These are phyloP conservation scores for Taphrina deformans DNA, from an alignment of 1,139 yeast genomes.

Conservation along the genomic window DNA sequence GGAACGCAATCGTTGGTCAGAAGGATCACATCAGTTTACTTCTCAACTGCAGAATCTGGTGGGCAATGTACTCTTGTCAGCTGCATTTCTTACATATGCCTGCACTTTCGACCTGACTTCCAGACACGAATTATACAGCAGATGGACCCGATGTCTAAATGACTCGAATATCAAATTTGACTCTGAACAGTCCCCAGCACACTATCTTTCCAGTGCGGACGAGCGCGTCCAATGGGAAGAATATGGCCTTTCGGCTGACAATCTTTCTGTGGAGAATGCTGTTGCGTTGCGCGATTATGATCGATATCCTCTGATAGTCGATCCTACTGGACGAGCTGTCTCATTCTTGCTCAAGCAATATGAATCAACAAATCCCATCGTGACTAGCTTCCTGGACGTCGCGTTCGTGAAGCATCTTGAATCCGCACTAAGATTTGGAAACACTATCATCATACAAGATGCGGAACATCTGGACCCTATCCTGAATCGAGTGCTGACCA, in stretches of 20 bases:
- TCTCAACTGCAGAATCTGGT: slow-evolving; percentile 53
- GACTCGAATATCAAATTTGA: slow-evolving; percentile 52
- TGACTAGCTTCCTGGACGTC: slow-evolving; percentile 73
- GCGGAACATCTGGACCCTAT: slow-evolving; percentile 80
- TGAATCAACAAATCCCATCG: slow-evolving; percentile 49
- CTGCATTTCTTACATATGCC: slow-evolving; percentile 63
- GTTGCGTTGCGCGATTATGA: slow-evolving; percentile 51
- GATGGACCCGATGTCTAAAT: slow-evolving; percentile 52
- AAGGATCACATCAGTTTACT: slow-evolving; percentile 56
- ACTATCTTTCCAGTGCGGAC: slow-evolving; percentile 50
- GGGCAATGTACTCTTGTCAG: slow-evolving; percentile 65
- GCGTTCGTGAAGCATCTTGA: slow-evolving; percentile 70
- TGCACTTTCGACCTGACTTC: slow-evolving; percentile 61
- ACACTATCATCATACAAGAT: slow-evolving; percentile 67
- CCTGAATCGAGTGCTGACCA: slow-evolving; percentile 60
- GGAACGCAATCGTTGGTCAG: slow-evolving; percentile 78
- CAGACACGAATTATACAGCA: slow-evolving; percentile 48
- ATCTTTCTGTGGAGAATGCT: slow-evolving; percentile 63
- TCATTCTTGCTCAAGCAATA: slow-evolving; percentile 49
- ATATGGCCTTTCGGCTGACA: slow-evolving; percentile 58
- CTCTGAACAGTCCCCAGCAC: slow-evolving; percentile 44
- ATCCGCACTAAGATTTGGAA: slow-evolving; percentile 82
- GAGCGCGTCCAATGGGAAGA: slow-evolving; percentile 57
- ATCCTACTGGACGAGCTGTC: slow-evolving; percentile 61
- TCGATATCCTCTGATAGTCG: slow-evolving; percentile 64